Evolutionary conservation across 1,284 basidiomycete genomes (phyloP).

Genomic region (Apiotrichum brassicae): DNA sequence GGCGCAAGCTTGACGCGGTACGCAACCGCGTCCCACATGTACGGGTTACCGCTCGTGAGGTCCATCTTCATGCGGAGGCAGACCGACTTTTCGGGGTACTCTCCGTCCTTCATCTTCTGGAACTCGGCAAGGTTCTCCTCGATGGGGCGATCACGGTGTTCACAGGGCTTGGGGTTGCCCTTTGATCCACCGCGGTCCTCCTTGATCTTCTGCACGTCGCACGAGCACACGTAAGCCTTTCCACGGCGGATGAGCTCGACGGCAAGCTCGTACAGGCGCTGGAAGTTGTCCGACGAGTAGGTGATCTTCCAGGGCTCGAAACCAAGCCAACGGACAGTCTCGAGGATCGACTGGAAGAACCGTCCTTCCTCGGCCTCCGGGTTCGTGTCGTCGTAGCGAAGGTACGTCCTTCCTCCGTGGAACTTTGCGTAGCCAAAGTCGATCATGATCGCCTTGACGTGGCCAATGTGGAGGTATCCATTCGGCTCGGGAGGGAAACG

Average conservation of each 20-base stretch:
- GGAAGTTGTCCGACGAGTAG: constrained; percentile 97
- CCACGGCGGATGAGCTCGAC: constrained; percentile 85
- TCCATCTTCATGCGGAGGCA: constrained; percentile 98
- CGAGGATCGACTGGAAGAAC: constrained; percentile 95
- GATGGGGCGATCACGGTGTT: constrained; percentile 74
- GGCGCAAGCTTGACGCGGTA: constrained; percentile 87
- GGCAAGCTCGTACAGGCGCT: constrained; percentile 78
- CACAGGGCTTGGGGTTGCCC: constrained; percentile 77
- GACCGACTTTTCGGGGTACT: constrained; percentile 83
- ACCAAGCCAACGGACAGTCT: constrained; percentile 93
- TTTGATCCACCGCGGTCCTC: constrained; percentile 74
- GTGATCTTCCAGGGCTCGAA: constrained; percentile 99
- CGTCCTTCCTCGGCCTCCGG: constrained; percentile 93
- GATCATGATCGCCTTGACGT: constrained; percentile 97
- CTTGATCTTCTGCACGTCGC: constrained; percentile 89
- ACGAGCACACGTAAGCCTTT: constrained; percentile 94
- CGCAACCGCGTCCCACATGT: constrained; percentile 99
- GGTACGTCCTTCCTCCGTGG: constrained; percentile 82
- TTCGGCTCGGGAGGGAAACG: constrained; percentile 99
- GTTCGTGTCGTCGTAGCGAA: constrained; percentile 96
- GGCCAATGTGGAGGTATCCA: constrained; percentile 91
- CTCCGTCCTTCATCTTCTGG: constrained; percentile 84
- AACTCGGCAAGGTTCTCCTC: constrained; percentile 84
- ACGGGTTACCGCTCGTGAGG: constrained; percentile 85
- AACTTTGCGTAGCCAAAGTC: constrained; percentile 96